phyloP scores from a whole-genome alignment of 768 basidiomycete genomes.

The Trametes elegans region DNA sequence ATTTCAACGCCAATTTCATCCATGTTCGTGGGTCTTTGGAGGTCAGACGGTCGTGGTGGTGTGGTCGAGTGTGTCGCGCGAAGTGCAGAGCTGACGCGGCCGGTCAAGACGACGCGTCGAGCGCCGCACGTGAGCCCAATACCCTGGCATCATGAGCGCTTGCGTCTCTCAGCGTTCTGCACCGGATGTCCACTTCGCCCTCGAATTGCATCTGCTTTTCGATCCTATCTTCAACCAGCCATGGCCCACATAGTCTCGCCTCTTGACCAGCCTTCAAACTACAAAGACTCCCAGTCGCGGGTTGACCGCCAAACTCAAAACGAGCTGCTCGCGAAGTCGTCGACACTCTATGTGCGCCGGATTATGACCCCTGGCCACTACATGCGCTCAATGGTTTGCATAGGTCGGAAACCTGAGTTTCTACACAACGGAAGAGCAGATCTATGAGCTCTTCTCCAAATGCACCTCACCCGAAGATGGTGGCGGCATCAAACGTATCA shows the following conservation, averaged over 20 bases:
- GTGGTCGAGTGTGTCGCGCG: constrained; percentile 2
- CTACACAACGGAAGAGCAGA: constrained; percentile 95
- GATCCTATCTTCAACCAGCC: not conserved
- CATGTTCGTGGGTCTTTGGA: constrained; percentile 46
- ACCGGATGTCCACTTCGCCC: constrained; percentile 4
- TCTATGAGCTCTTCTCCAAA: constrained; percentile 90
- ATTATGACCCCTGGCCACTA: constrained; percentile 20
- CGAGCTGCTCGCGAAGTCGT: constrained; percentile 78
- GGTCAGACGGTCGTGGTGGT: constrained; percentile 8
- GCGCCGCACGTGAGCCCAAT: constrained; percentile 14
- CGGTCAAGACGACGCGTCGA: constrained; percentile 34
- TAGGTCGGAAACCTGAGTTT: constrained; percentile 92
- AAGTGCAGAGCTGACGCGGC: constrained; percentile 31
- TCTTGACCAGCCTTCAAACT: constrained; percentile 94
- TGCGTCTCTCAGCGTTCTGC: constrained; percentile 3
- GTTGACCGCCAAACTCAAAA: constrained; percentile 78
- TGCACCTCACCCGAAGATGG: constrained; percentile 84
- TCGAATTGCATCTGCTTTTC: constrained; percentile 12
- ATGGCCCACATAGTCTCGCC: constrained; percentile 86
- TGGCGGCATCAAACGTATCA: constrained; percentile 89
- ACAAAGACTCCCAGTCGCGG: constrained; percentile 89
- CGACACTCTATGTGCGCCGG: constrained; percentile 83
- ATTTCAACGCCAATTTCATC: constrained; percentile 89
- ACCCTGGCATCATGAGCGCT: constrained; percentile 2
- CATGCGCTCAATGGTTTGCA: constrained; percentile 13